Evolutionary conservation across 176 grass and related monocot species (phyloP).

Genomic region (Juncus effusus): DNA sequence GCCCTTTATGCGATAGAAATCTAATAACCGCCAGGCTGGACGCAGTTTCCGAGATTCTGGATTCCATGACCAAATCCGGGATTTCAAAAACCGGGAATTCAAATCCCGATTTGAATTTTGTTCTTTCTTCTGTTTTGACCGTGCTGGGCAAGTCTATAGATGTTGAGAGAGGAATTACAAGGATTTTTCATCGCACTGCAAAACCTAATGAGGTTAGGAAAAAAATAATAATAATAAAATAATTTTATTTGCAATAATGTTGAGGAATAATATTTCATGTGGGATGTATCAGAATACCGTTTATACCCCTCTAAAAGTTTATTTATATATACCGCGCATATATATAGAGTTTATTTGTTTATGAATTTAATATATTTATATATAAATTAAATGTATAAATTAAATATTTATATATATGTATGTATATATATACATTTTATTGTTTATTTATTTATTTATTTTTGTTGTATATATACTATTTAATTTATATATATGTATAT

Average conservation of each 20-base stretch:
- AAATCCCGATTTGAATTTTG: constrained; percentile 51
- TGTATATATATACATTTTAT: too few species aligned
- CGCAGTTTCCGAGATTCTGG: constrained; percentile 77
- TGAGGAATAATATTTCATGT: too few species aligned
- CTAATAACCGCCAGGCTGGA: constrained; percentile 80
- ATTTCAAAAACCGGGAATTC: constrained; percentile 33
- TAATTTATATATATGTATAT: background rate
- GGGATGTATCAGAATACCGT: too few species aligned
- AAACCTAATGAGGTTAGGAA: constrained; percentile 69
- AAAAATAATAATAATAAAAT: too few species aligned
- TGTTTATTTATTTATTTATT: too few species aligned
- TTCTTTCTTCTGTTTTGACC: constrained; percentile 67
- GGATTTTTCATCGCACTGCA: constrained; percentile 83
- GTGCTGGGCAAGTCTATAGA: constrained; percentile 70
- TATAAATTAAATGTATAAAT: too few species aligned
- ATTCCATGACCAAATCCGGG: constrained; percentile 57
- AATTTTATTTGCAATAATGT: too few species aligned
- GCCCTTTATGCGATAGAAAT: constrained; percentile 70
- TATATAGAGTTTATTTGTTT: too few species aligned
- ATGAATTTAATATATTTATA: too few species aligned
- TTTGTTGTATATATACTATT: background rate
- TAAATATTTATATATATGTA: too few species aligned
- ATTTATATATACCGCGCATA: too few species aligned
- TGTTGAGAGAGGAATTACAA: constrained; percentile 87
- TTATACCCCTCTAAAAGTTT: too few species aligned